A percentile compares a stretch with the other conserved stretches of the same genome.
Conservation (phyloP, 2,329 filamentous ascomycete species). For the Fusarium poae region DNA sequence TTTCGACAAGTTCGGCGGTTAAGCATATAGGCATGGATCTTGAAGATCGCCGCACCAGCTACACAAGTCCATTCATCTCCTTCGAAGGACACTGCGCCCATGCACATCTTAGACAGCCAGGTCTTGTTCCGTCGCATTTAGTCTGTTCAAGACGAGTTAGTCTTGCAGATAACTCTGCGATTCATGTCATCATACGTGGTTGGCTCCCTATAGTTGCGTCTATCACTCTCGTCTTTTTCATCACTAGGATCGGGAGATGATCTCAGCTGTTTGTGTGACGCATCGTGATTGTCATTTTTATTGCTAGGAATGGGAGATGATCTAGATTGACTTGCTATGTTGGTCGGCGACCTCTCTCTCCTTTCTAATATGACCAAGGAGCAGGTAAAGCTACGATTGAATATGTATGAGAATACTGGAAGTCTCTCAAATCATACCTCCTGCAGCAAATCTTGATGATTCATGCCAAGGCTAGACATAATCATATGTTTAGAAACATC, state of each 20-base stretch:
- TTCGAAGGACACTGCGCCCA: neutral
- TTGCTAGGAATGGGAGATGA: no score
- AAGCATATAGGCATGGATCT: no score
- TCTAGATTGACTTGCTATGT: no score
- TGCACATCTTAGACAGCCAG: conserved; percentile 47
- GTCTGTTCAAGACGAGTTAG: conserved; percentile 30
- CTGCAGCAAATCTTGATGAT: neutral
- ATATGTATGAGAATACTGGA: neutral
- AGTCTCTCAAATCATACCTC: neutral
- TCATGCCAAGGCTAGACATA: neutral
- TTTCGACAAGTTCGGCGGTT: no score
- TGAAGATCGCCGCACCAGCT: no score
- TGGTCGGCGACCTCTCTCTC: no score
- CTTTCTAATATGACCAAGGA: neutral
- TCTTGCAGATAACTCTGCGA: neutral
- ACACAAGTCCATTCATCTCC: no score
- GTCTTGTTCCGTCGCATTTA: conserved; percentile 52
- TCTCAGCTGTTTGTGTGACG: no score
- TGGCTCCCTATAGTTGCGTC: conserved; percentile 15
- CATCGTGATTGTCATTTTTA: no score
- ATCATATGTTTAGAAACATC: no score
- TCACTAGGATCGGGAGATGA: no score
- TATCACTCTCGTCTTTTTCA: no score
- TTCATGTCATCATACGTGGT: conserved; percentile 35
- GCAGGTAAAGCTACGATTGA: neutral